Base-by-base conservation (phyloP, 176 grass and related monocot species). In the Olyra latifolia region DNA sequence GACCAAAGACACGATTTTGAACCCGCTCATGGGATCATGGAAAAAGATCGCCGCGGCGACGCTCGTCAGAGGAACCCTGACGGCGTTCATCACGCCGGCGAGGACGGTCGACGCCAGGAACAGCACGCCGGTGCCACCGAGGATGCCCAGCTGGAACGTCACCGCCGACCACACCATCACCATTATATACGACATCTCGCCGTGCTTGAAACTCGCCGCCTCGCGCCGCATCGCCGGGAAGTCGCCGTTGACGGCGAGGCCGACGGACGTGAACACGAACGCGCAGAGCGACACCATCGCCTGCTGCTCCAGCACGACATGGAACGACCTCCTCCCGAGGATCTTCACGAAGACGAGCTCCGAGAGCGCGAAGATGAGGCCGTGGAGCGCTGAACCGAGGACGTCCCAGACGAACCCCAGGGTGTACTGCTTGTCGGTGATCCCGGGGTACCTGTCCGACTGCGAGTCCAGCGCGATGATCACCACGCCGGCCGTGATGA, bases 251-350 rank as follows among this genome's bases (percentile, higher is more conserved):
- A 45, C 35, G 5, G 85, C 75, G 10, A 98, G 66, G 4, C 95
- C 92, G 0, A 50, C 58, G 25, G 95, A 87, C 38, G 95, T 98
- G 95, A 95, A 91, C 12, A 59, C 74, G 81, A 98, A 98, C 11
- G 92, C 92, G 27, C 49, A 59, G 48, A 98, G 75, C 40, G 90
- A 93, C 77, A 98, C 92, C 47, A 86, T 92, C 28, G 82, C 90
- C 80, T 98, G 95, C 84, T 98, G 92, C 92, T 98, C 95, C 64
- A 95, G 65, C 45, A 98, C 90, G 4, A 98, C 90, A 78, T 98
- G 90, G 77, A 98, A 95, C 0, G 90, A 93, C 58, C 90, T 82
- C 76, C 76, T 30, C 8, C 93, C 90, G 20, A 97, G 66, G 44
- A 85, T 50, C 47, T 46, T 87, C 8, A 74, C 58, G 70, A 98